Conservation (phyloP, 2,329 filamentous ascomycete species). For the Phaeomoniella chlamydospora region DNA sequence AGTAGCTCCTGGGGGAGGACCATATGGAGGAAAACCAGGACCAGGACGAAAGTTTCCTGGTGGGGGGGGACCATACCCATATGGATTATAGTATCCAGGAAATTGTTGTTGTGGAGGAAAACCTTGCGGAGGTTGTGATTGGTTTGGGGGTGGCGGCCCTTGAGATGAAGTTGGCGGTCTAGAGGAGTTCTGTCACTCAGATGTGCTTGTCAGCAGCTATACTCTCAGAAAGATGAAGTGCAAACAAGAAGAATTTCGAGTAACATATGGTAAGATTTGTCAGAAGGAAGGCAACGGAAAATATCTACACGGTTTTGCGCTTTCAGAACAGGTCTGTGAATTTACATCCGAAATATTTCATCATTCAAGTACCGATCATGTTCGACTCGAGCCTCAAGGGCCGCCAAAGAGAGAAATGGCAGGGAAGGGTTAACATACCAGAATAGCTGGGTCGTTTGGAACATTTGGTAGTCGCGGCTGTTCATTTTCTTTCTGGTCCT, state of each 20-base stretch:
- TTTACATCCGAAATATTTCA: slow-evolving; percentile 99
- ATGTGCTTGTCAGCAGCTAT: slow-evolving; percentile 2
- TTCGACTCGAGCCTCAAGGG: too few relatives aligned
- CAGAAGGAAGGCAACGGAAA: slow-evolving; percentile 99
- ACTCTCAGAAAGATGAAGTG: slow-evolving; percentile 5
- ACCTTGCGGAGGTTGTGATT: slow-evolving; percentile 32
- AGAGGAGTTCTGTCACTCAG: slow-evolving; percentile 25
- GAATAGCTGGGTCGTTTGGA: slow-evolving; percentile 89
- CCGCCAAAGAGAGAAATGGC: too few relatives aligned
- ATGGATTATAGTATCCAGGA: slow-evolving; percentile 27
- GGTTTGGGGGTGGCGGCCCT: slow-evolving; percentile 22
- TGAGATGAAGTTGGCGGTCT: slow-evolving; percentile 23
- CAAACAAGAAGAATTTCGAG: slow-evolving; percentile 2
- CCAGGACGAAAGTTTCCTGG: slow-evolving; percentile 38
- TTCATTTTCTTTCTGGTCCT: slow-evolving; percentile 57
- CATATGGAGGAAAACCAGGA: slow-evolving; percentile 61
- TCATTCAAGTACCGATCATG: too few relatives aligned
- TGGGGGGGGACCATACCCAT: slow-evolving; percentile 30
- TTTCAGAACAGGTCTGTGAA: slow-evolving; percentile 61
- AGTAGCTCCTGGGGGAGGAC: slow-evolving; percentile 63
- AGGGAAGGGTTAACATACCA: slow-evolving; percentile 56
- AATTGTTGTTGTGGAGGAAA: slow-evolving; percentile 28
- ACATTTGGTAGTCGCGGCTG: slow-evolving; percentile 57
- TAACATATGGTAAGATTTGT: slow-evolving; percentile 28
- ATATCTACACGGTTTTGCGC: slow-evolving; percentile 93